Percentiles rank a stretch among this genome's conserved stretches.
These are phyloP conservation scores for Vigna reflexopilosa DNA, from an alignment of 306 rosid genomes.

Conservation along the genomic window DNA sequence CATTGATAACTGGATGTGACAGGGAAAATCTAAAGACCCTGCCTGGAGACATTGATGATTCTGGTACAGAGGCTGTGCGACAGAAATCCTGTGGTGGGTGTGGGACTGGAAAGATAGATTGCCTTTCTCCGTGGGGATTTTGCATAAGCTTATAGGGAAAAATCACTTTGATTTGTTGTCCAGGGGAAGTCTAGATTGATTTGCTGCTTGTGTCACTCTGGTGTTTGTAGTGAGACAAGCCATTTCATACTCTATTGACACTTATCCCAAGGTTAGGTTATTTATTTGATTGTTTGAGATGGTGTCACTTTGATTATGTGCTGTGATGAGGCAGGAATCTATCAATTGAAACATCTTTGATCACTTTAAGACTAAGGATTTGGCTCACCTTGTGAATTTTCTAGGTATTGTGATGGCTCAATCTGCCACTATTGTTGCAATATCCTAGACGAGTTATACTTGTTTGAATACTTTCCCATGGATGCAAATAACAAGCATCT, in stretches of 20 bases:
- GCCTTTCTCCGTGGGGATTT: background rate
- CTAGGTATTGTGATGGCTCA: background rate
- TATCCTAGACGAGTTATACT: background rate
- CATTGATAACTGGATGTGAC: background rate
- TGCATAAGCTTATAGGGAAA: background rate
- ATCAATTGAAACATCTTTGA: background rate
- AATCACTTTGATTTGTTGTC: background rate
- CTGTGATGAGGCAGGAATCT: constrained; percentile 5
- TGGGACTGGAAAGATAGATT: background rate
- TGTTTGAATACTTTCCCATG: background rate
- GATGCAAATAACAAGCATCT: constrained; percentile 5
- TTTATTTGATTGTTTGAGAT: background rate
- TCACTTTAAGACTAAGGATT: background rate
- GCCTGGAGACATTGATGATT: background rate
- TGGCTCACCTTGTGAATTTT: background rate
- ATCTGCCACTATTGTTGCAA: background rate
- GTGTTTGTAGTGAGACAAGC: constrained; percentile 19
- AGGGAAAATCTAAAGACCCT: background rate
- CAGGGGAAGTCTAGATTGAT: background rate
- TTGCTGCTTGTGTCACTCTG: constrained; percentile 11
- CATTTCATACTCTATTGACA: background rate
- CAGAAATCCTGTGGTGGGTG: background rate
- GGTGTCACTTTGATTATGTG: background rate
- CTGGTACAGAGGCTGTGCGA: background rate
- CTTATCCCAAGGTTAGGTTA: constrained; percentile 9